Evolutionary conservation across 768 basidiomycete genomes (phyloP).

Genomic region (Amanita exitialis): DNA sequence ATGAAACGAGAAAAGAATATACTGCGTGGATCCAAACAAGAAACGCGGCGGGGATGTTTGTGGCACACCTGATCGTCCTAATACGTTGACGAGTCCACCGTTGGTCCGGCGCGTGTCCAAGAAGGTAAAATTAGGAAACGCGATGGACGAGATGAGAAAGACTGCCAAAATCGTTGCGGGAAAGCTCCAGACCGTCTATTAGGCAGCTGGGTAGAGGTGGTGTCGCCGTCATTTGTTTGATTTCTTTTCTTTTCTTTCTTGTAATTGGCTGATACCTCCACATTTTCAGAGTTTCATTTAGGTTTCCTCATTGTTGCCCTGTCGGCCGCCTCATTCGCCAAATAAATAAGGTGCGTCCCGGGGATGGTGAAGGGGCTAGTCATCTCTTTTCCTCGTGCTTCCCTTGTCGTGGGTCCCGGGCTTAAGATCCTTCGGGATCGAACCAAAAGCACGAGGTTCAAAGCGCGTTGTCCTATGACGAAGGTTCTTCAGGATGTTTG

Average conservation of each 20-base stretch:
- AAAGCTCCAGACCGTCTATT: neutral
- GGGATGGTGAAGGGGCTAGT: neutral
- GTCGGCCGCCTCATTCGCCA: neutral
- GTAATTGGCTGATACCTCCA: neutral
- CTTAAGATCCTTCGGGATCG: neutral
- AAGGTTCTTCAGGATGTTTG: too few species aligned
- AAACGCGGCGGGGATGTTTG: neutral
- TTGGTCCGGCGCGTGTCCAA: neutral
- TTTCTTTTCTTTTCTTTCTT: neutral
- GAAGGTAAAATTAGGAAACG: too few species aligned
- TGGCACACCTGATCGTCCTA: too few species aligned
- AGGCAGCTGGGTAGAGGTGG: neutral
- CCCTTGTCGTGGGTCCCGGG: neutral
- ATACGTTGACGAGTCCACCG: too few species aligned
- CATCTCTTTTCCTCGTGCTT: neutral
- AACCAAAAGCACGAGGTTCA: neutral
- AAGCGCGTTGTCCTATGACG: too few species aligned
- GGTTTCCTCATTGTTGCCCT: neutral
- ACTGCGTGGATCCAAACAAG: neutral
- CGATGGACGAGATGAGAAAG: too few species aligned
- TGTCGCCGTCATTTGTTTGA: neutral
- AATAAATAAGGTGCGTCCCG: neutral
- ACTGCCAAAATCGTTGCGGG: too few species aligned
- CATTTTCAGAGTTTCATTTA: neutral
- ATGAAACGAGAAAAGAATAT: neutral